These are phyloP conservation scores for Penicillium sp. DNA, from an alignment of 2,329 filamentous ascomycete species.

Conservation along the genomic window DNA sequence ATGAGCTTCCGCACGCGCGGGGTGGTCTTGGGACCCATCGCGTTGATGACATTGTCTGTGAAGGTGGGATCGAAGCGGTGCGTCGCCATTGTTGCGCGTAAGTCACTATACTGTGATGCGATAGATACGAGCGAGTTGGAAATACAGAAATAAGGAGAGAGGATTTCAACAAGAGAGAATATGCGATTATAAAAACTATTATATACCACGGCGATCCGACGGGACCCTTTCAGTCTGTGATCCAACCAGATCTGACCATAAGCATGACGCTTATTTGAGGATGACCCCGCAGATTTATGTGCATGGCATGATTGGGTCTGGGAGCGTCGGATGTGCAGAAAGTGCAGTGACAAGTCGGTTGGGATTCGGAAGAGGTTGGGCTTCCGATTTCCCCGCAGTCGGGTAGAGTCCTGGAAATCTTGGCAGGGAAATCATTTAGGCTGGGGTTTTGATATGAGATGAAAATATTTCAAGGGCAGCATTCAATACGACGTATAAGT, in stretches of 20 bases:
- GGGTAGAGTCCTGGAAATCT: not conserved
- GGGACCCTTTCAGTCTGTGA: not conserved
- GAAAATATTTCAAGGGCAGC: not conserved
- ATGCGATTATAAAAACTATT: not conserved
- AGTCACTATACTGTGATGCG: not conserved
- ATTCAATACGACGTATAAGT: not conserved
- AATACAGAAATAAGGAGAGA: not conserved
- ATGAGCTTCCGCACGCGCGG: conserved; percentile 65
- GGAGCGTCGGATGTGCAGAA: conserved; percentile 5
- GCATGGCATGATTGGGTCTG: conserved; percentile 11
- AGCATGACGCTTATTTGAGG: conserved; percentile 18
- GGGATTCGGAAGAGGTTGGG: conserved; percentile 14
- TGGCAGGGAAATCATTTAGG: not conserved
- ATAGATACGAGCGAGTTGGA: not conserved
- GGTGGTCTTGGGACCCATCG: conserved; percentile 68
- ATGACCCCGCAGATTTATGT: conserved; percentile 16
- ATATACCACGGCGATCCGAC: conserved; percentile 17
- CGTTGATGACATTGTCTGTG: conserved; percentile 70
- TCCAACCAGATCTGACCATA: conserved; percentile 14
- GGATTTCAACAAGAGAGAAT: not conserved
- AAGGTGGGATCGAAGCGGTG: conserved; percentile 46
- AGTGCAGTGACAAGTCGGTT: not conserved
- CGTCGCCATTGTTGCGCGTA: conserved; percentile 22
- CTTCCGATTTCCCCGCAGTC: conserved; percentile 22
- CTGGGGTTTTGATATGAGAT: not conserved